A percentile compares a stretch with the other conserved stretches of the same genome.
phyloP scores from a whole-genome alignment of 768 basidiomycete genomes.

The Porphyrellus cyaneotinctus region DNA sequence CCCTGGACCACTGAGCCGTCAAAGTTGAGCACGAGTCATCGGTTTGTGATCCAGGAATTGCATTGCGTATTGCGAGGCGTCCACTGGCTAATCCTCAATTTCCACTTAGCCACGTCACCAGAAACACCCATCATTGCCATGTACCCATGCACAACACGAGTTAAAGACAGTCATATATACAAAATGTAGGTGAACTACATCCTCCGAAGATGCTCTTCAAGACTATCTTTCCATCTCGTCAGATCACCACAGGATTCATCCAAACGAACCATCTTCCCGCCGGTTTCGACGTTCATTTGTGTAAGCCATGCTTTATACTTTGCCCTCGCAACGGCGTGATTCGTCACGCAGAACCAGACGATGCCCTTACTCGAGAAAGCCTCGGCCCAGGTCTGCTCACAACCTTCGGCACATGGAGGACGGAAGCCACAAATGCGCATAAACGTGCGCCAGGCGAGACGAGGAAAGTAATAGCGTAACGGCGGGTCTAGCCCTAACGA shows the following conservation, averaged over 20 bases:
- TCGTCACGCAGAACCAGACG: slow-evolving; percentile 46
- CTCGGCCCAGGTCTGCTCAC: slow-evolving; percentile 38
- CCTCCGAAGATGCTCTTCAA: slow-evolving; percentile 10
- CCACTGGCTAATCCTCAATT: no score
- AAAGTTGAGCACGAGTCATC: no score
- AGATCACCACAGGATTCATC: slow-evolving; percentile 49
- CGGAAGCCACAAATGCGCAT: slow-evolving; percentile 36
- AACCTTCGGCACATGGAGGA: slow-evolving; percentile 47
- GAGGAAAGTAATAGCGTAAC: slow-evolving; percentile 55
- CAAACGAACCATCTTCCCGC: slow-evolving; percentile 44
- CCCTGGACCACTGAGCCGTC: no score
- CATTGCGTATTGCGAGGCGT: no score
- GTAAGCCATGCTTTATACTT: slow-evolving; percentile 18
- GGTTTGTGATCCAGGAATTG: no score
- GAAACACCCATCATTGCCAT: no score
- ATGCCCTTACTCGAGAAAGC: slow-evolving; percentile 47
- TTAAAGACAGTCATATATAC: no score
- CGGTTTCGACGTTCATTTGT: slow-evolving; percentile 22
- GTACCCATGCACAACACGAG: no score
- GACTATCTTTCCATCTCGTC: slow-evolving; percentile 34
- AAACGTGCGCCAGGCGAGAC: slow-evolving; percentile 50
- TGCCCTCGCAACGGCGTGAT: slow-evolving; percentile 31
- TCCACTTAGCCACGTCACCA: no score
- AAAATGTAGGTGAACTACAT: neutral
- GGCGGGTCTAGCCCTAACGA: slow-evolving; percentile 65